These are phyloP conservation scores for Hirschfeldia incana DNA, from an alignment of 345 rosid species.

Conservation along the genomic window DNA sequence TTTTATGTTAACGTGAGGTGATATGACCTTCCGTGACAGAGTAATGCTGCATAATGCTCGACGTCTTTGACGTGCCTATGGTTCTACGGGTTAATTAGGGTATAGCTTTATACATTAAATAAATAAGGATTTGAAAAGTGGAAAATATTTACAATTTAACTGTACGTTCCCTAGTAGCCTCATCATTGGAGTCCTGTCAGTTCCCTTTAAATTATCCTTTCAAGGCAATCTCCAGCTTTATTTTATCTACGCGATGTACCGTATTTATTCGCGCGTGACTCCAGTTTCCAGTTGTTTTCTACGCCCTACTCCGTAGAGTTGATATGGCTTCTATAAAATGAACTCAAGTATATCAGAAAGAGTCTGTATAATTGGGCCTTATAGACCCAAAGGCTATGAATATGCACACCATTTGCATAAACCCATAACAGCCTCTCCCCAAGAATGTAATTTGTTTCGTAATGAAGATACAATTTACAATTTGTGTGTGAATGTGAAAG, in stretches of 20 bases:
- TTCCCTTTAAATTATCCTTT: conserved; percentile 27
- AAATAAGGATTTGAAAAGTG: background rate
- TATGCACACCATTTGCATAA: too few species aligned
- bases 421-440: too few species aligned
- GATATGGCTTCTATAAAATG: too few species aligned
- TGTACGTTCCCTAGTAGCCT: conserved; percentile 8
- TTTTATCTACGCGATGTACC: background rate
- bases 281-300: background rate
- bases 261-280: conserved; percentile 24
- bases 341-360: too few species aligned
- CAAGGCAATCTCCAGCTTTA: conserved; percentile 29
- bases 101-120: background rate
- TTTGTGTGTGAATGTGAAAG: too few species aligned
- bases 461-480: too few species aligned
- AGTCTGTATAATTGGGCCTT: too few species aligned
- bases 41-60: background rate
- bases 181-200: conserved; percentile 35
- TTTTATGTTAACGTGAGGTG: background rate
- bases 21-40: background rate
- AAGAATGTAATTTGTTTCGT: too few species aligned
- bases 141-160: background rate
- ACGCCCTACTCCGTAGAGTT: background rate
- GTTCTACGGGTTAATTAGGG: background rate
- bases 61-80: background rate
- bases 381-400: too few species aligned